Percentiles rank a stretch among this genome's conserved stretches.
Evolutionary conservation across 345 rosid genomes (phyloP).

Genomic region (rapeseed (Brassica napus)): DNA sequence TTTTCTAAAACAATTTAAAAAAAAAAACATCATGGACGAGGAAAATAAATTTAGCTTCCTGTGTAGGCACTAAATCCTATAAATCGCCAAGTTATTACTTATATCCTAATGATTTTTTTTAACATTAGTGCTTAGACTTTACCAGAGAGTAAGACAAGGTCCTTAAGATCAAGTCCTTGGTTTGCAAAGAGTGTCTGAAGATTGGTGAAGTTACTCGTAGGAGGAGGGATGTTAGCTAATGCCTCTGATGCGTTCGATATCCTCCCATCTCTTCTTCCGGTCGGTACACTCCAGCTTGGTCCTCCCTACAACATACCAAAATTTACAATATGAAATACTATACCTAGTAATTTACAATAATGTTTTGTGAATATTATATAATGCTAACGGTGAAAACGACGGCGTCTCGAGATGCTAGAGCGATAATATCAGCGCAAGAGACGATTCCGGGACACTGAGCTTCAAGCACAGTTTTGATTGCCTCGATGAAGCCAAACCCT

Average conservation of each 20-base stretch:
- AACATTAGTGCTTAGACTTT: not conserved
- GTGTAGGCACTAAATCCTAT: not conserved
- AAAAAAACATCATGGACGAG: too few species aligned
- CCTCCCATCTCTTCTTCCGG: constrained; percentile 74
- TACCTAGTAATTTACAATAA: not conserved
- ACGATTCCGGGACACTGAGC: constrained; percentile 72
- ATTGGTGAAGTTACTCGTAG: constrained; percentile 56
- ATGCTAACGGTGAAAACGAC: constrained; percentile 59
- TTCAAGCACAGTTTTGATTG: constrained; percentile 68
- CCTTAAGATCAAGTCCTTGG: constrained; percentile 69
- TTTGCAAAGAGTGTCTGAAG: constrained; percentile 54
- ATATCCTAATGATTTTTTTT: not conserved
- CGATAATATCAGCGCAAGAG: constrained; percentile 77
- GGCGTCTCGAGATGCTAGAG: constrained; percentile 72
- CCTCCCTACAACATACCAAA: constrained; percentile 57
- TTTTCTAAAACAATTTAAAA: too few species aligned
- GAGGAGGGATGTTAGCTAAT: constrained; percentile 56
- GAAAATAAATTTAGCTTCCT: too few species aligned
- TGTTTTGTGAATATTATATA: not conserved
- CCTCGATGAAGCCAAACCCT: constrained; percentile 74
- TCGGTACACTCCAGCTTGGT: constrained; percentile 84
- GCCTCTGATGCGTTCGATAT: constrained; percentile 69
- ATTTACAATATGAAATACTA: not conserved
- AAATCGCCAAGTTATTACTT: not conserved
- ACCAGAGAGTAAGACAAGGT: constrained; percentile 69